Evolutionary conservation across 1,139 yeast genomes (phyloP).

Genomic region (Yamadazyma atmosphaerica): DNA sequence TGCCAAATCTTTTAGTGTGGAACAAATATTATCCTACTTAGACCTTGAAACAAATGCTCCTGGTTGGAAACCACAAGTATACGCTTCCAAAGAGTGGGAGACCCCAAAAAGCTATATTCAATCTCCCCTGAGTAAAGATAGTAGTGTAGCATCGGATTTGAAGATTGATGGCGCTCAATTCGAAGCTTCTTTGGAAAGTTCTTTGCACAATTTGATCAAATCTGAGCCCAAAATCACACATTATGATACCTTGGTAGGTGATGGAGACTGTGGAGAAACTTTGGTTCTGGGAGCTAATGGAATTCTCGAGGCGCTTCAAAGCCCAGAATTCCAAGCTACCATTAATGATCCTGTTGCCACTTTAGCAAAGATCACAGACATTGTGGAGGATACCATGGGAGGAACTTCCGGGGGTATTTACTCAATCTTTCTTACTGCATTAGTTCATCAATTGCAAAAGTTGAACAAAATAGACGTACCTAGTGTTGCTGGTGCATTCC

Average conservation of each 20-base stretch:
- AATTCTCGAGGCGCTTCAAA: constrained; percentile 53
- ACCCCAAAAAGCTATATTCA: constrained; percentile 17
- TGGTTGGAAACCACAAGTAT: constrained; percentile 67
- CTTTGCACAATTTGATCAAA: constrained; percentile 49
- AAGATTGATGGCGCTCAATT: constrained; percentile 42
- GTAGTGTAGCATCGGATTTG: constrained; percentile 31
- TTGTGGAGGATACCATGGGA: constrained; percentile 90
- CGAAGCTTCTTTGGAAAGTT: constrained; percentile 41
- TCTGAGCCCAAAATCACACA: constrained; percentile 81
- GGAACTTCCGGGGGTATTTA: constrained; percentile 96
- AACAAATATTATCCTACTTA: constrained; percentile 47
- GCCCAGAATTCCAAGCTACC: constrained; percentile 29
- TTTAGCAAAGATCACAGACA: constrained; percentile 56
- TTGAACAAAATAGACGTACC: constrained; percentile 37
- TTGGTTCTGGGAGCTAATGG: constrained; percentile 80
- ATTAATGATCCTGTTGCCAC: constrained; percentile 47
- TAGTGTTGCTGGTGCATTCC: constrained; percentile 29
- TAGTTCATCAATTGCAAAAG: constrained; percentile 32
- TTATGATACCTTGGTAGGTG: constrained; percentile 89
- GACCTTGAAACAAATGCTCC: constrained; percentile 77
- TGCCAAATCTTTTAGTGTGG: constrained; percentile 25
- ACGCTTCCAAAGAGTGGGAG: constrained; percentile 26
- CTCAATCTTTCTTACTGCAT: constrained; percentile 66
- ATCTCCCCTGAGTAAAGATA: constrained; percentile 32
- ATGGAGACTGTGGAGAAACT: constrained; percentile 96